Percentiles rank a stretch among this genome's conserved stretches.
phyloP scores from a whole-genome alignment of 73 alveolate genomes.

The Symbiodinium pilosum region DNA sequence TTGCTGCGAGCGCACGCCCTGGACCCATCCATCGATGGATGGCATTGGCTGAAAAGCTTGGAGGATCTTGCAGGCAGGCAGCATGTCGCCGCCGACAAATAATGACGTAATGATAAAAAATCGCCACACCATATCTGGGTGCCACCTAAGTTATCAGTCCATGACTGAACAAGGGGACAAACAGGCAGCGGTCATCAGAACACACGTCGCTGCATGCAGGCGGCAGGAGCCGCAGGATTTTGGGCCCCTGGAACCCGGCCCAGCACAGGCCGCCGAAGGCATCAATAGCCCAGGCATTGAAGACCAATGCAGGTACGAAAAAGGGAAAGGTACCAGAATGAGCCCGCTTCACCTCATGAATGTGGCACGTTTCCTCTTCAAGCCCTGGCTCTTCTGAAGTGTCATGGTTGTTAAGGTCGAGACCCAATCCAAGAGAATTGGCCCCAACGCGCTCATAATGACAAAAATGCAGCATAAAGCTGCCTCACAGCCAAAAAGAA shows the following conservation, averaged over 20 bases:
- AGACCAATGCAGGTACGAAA: conserved; percentile 71
- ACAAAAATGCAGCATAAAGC: conserved; percentile 46
- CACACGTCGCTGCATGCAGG: neutral
- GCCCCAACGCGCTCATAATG: conserved; percentile 72
- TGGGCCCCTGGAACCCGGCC: conserved; percentile 38
- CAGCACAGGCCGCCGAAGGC: conserved; percentile 28
- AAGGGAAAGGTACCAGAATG: conserved; percentile 58
- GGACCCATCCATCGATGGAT: too few relatives aligned
- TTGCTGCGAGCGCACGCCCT: too few relatives aligned
- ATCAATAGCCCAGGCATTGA: conserved; percentile 91
- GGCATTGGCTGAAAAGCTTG: too few relatives aligned
- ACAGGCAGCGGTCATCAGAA: too few relatives aligned
- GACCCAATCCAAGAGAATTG: conserved; percentile 85
- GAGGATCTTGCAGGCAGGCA: neutral
- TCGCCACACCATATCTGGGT: conserved; percentile 93
- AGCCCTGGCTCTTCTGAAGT: neutral
- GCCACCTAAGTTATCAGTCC: conserved; percentile 35
- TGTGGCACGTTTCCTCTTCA: too few relatives aligned
- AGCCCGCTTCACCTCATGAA: conserved; percentile 50
- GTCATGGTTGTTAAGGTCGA: neutral
- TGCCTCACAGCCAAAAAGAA: conserved; percentile 13
- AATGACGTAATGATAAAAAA: conserved; percentile 72
- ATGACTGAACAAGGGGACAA: too few relatives aligned
- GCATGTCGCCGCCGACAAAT: conserved; percentile 82
- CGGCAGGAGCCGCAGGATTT: conserved; percentile 7